phyloP scores from a whole-genome alignment of 2,329 filamentous ascomycete genomes.

The Talaromyces islandicus region DNA sequence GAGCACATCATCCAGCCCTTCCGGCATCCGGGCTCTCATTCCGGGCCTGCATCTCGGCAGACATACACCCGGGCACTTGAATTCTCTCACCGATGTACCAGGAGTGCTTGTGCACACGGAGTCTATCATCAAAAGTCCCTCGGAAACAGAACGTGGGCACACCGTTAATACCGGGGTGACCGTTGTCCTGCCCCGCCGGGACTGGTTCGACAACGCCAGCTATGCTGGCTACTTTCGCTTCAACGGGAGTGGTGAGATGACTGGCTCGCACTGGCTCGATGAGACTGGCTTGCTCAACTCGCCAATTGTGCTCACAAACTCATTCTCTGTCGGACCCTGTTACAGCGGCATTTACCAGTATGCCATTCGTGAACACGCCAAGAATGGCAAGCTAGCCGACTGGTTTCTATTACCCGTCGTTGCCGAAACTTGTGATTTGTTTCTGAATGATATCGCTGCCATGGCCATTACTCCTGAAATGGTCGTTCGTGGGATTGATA shows the following conservation, averaged over 20 bases:
- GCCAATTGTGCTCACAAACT: conserved; percentile 8
- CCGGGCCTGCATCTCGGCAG: conserved; percentile 1
- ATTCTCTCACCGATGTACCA: conserved; percentile 8
- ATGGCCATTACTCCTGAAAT: conserved; percentile 9
- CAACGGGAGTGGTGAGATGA: conserved; percentile 9
- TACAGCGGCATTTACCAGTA: conserved; percentile 7
- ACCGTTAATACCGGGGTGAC: conserved; percentile 9
- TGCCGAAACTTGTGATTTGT: conserved; percentile 9
- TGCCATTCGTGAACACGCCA: conserved; percentile 5
- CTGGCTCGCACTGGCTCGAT: conserved; percentile 8
- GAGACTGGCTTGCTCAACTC: conserved; percentile 6
- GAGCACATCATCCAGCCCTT: neutral
- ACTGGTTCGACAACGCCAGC: conserved; percentile 8
- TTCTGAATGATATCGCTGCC: conserved; percentile 6
- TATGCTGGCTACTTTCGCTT: conserved; percentile 10
- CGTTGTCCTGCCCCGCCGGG: conserved; percentile 4
- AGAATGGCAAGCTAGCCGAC: neutral
- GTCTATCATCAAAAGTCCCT: neutral
- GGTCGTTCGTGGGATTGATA: conserved; percentile 4
- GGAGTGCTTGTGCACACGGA: conserved; percentile 7
- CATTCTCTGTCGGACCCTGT: conserved; percentile 4
- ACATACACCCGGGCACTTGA: neutral
- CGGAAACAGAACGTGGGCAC: conserved; percentile 2
- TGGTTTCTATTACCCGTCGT: conserved; percentile 8
- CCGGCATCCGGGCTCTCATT: conserved; percentile 3